A percentile compares a stretch with the other conserved stretches of the same genome.
Evolutionary conservation across 1,284 basidiomycete species (phyloP).

Genomic region (Pseudozyma tsukubaensis): DNA sequence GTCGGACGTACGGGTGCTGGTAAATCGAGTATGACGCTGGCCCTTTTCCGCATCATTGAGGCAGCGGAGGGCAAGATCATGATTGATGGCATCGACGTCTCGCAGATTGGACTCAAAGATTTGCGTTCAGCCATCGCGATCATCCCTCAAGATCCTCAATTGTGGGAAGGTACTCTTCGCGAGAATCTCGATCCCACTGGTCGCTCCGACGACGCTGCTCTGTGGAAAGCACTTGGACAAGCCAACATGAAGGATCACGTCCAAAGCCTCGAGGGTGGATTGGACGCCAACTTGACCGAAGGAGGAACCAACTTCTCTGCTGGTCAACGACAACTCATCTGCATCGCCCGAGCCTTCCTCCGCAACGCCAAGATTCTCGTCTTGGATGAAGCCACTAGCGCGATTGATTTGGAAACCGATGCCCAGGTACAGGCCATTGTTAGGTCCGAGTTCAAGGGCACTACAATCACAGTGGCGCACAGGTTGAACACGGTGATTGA

Average conservation of each 20-base stretch:
- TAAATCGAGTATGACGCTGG: constrained; percentile 80
- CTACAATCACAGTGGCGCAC: constrained; percentile 73
- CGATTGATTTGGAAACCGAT: constrained; percentile 87
- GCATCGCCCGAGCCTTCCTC: constrained; percentile 68
- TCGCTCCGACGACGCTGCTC: constrained; percentile 77
- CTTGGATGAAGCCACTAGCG: constrained; percentile 81
- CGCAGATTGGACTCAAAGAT: constrained; percentile 83
- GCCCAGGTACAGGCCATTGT: constrained; percentile 85
- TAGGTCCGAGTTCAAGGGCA: constrained; percentile 71
- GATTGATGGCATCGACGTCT: constrained; percentile 86
- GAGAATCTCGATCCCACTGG: constrained; percentile 84
- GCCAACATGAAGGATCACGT: constrained; percentile 79
- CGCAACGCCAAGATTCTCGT: constrained; percentile 81
- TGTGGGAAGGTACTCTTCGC: constrained; percentile 86
- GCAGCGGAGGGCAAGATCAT: constrained; percentile 80
- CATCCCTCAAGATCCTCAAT: constrained; percentile 80
- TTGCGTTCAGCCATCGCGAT: constrained; percentile 77
- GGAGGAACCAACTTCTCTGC: constrained; percentile 82
- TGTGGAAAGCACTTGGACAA: constrained; percentile 84
- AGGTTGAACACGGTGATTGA: constrained; percentile 91
- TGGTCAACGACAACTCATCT: constrained; percentile 77
- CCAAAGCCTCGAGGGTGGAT: constrained; percentile 76
- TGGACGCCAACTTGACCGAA: constrained; percentile 83
- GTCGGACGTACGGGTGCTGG: constrained; percentile 89
- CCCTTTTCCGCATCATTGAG: constrained; percentile 73